phyloP scores from a whole-genome alignment of 352 stramenopile genomes.

The Phytophthora fragariaefolia region DNA sequence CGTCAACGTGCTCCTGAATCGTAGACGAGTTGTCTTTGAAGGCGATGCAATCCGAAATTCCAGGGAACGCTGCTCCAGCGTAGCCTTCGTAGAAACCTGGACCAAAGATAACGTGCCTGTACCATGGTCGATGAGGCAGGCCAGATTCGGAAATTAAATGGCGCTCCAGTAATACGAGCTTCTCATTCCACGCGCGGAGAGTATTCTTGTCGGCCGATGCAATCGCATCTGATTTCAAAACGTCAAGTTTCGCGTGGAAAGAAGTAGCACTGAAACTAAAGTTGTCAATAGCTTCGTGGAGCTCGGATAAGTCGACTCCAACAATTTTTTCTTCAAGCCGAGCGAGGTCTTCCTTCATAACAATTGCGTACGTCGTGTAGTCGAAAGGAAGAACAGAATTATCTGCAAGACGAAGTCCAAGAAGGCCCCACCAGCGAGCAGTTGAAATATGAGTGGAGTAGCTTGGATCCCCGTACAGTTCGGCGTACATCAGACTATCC shows the following conservation, averaged over 20 bases:
- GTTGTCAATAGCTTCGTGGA: conserved; percentile 41
- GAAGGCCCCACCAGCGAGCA: conserved; percentile 57
- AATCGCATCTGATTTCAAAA: conserved; percentile 24
- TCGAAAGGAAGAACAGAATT: conserved; percentile 62
- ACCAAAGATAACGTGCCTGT: conserved; percentile 34
- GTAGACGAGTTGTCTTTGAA: conserved; percentile 24
- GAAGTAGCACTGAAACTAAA: conserved; percentile 25
- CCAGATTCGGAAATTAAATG: conserved; percentile 23
- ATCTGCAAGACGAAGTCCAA: conserved; percentile 57
- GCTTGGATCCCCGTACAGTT: conserved; percentile 53
- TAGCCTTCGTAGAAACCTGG: conserved; percentile 36
- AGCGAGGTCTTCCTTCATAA: conserved; percentile 55
- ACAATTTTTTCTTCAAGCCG: conserved; percentile 31
- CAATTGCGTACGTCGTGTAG: conserved; percentile 55
- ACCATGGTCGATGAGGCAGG: conserved; percentile 28
- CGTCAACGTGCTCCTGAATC: conserved; percentile 33
- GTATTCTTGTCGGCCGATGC: conserved; percentile 1
- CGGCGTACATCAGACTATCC: conserved; percentile 75
- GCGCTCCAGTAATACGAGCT: conserved; percentile 27
- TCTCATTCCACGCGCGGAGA: conserved; percentile 15
- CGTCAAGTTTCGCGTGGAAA: conserved; percentile 20
- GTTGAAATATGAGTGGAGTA: conserved; percentile 56
- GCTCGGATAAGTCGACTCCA: conserved; percentile 34
- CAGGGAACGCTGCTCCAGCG: conserved; percentile 20
- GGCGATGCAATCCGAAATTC: conserved; percentile 26